A percentile compares a stretch with the other conserved stretches of the same genome.
phyloP scores from a whole-genome alignment of 305 asterid species.

The Fraxinus baroniana region DNA sequence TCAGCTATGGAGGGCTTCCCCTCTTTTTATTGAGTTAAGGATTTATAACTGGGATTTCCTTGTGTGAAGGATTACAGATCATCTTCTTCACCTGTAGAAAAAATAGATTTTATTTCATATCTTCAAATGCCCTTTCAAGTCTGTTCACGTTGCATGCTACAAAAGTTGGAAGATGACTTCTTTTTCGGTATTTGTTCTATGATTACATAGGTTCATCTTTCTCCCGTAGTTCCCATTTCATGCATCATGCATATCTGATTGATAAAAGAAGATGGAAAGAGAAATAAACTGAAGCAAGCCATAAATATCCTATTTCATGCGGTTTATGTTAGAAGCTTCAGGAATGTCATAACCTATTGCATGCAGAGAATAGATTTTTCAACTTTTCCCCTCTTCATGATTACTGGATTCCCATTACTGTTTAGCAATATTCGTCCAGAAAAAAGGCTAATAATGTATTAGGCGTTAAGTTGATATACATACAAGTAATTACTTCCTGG shows the following conservation, averaged over 20 bases:
- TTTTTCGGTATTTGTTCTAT: neutral
- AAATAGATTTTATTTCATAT: neutral
- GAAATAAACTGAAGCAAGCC: neutral
- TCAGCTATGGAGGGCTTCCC: neutral
- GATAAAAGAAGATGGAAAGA: neutral
- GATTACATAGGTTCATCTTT: neutral
- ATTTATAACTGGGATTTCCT: neutral
- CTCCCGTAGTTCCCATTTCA: neutral
- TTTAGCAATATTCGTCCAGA: neutral
- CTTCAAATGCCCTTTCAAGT: neutral
- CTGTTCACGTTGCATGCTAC: neutral
- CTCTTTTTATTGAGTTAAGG: neutral
- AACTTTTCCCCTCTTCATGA: neutral
- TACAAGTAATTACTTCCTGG: neutral
- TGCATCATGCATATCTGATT: conserved; percentile 1
- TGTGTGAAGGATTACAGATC: neutral
- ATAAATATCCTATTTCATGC: neutral
- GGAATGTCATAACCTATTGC: neutral
- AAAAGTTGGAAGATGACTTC: neutral
- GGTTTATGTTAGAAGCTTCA: neutral
- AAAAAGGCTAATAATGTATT: neutral
- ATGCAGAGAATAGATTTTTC: neutral
- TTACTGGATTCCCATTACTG: neutral
- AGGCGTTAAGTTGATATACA: neutral
- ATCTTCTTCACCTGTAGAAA: neutral